Evolutionary conservation across 208 protist species (phyloP), one percentile per base, ranked within the genome.

Genomic region (Crithidia fasciculata): DNA sequence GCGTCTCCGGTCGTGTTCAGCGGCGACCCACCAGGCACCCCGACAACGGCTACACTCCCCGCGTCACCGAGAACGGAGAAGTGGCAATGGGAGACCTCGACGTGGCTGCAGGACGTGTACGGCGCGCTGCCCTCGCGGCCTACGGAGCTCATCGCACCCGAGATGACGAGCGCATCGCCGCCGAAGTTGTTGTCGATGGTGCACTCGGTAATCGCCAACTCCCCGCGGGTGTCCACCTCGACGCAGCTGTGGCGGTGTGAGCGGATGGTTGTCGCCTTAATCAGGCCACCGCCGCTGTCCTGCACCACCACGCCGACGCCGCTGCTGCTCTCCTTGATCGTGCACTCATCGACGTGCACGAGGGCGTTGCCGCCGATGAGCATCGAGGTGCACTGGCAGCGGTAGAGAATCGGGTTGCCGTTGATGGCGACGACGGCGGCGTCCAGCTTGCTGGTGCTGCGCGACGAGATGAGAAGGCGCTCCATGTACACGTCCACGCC

Each of bases 151-250:
- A 81, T 62, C 5, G 74, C 60, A 3, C 78, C 83, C 28, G 69
- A 84, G 13, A 94, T 74, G 9, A 79, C 76, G 41, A 95, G 68
- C 15, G 82, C 87, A 69, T 92, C 82, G 44, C 86, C 88, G 64
- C 75, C 83, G 49, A 66, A 64, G 43, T 68, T 70, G 62, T 97
- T 91, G 65, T 82, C 83, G 37, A 97, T 61, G 10, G 61, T 87
- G 76, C 84, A 90, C 60, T 92, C 80, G 13, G 64, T 72, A 18
- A 95, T 59, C 7, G 61, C 59, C n/a, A 95, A 67, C 68, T 84
- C 78, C 18, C 90, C 92, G n/a, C 82, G 79, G 6, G 90, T 95
- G 78, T 97, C 90, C 44, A 95, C 83, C 15, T 90, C 78, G 4
- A 88, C 65, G 67, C 90, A 93, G 28, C 81, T 79, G 19, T 66